Percentiles rank a stretch among this genome's conserved stretches.
Conservation (phyloP, 768 basidiomycete species). For the Mycena rosella region DNA sequence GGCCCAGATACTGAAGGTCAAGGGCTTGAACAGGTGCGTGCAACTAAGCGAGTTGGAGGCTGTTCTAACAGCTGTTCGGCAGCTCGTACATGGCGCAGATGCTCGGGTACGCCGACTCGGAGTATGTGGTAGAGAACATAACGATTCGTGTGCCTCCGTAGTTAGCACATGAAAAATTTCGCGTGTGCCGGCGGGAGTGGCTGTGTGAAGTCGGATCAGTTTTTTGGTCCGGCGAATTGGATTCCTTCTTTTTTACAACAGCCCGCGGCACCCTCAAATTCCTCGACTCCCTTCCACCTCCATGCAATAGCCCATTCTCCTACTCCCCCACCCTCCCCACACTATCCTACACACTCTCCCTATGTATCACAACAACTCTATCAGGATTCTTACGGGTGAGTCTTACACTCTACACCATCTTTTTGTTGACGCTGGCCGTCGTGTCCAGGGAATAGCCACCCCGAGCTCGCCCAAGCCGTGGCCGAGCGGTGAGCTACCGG, state of each 20-base stretch:
- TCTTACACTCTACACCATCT: not conserved
- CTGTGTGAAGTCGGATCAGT: not conserved
- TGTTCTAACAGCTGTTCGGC: constrained; percentile 31
- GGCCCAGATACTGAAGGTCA: constrained; percentile 88
- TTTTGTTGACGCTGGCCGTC: constrained; percentile 1
- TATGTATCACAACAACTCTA: constrained; percentile 89
- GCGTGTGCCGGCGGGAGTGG: not conserved
- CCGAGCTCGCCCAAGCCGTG: constrained; percentile 95
- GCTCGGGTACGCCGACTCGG: constrained; percentile 95
- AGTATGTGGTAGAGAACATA: constrained; percentile 97
- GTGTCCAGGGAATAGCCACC: constrained; percentile 92
- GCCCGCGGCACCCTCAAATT: too few relatives aligned
- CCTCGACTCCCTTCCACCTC: constrained; percentile 48
- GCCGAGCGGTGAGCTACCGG: constrained; percentile 93
- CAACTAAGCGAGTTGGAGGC: not conserved
- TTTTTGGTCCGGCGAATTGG: constrained; percentile 38
- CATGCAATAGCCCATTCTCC: constrained; percentile 52
- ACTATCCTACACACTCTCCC: constrained; percentile 16
- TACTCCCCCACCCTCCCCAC: constrained; percentile 8
- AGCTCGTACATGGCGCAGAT: constrained; percentile 86
- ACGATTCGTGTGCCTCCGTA: constrained; percentile 76
- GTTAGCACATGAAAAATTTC: constrained; percentile 14
- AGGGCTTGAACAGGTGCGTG: constrained; percentile 91
- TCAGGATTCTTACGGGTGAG: constrained; percentile 81
- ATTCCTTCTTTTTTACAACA: constrained; percentile 1